Evolutionary conservation across 176 grass and related monocot genomes (phyloP), one percentile per base, ranked within the genome.

Genomic region (Alopecurus myosuroides): DNA sequence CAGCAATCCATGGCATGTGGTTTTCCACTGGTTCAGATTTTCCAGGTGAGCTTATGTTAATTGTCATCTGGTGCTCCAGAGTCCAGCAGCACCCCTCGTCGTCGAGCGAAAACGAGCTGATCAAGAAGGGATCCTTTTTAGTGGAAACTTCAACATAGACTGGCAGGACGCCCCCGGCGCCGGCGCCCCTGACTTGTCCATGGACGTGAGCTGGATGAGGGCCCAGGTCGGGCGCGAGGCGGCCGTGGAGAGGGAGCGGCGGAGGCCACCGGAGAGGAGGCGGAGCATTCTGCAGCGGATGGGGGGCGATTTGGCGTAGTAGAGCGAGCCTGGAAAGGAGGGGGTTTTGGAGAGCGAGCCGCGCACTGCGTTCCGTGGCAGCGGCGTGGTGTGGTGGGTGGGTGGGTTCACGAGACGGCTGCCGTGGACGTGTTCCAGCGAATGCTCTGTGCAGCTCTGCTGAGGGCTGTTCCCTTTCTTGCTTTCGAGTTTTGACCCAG

Each of bases 191-290:
- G 76, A 60, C 35, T 15, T 29, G 53, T 42, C 76, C 35, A 61
- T 4, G 14, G 22, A 5, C 20, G 74, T 23, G 20, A 69, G 33
- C 74, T 39, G 10, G 65, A 79, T 46, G 26, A 86, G 33, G 9
- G 50, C 39, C 84, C 84, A 79, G 19, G 51, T 28, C 23, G 84
- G 84, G 5, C 28, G 65, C 29, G 28, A 60, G 52, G 39, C 51
- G 3, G 39, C 39, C 22, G 84, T 72, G 58, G 82, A 84, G 72
- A 84, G 9, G 30, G 42, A 23, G 41, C 57, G 72, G 82, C 57
- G 3, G 57, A 50, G 42, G 5, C 22, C 57, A 17, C 44, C 52
- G 20, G 83, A 5, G 65, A 69, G 19, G 66, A 1, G 66, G 34
- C 52, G 76, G 76, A 78, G 52, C 22, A 26, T 69, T 69, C 1